Evolutionary conservation across 306 rosid genomes (phyloP), one percentile per base, ranked within the genome.

Genomic region (Rosa rugosa): DNA sequence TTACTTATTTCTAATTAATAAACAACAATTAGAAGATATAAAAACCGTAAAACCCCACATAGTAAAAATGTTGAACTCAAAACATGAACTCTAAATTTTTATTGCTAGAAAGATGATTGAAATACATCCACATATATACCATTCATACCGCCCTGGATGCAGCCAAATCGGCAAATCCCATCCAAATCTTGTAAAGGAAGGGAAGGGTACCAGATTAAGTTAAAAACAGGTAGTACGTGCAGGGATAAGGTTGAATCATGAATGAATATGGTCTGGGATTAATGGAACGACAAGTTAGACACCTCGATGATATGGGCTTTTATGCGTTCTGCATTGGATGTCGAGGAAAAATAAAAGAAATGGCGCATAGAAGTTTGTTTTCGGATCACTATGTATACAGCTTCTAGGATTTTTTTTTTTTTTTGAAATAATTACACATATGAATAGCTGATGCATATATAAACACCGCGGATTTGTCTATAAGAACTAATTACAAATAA

Each of bases 281-380:
- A 73, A 22, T 74, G 9, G 56, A 40, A 74, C 69, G 69, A 74
- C 78, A 57, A 41, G 10, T 14, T 49, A 7, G 78, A 75, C 71
- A 25, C 57, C 71, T 62, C 45, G 12, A 36, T 44, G 20, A 17
- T 10, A 60, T 62, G 59, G 46, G 42, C 41, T 60, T 0, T 34
- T 75, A 10, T 60, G 45, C 27, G 4, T 62, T 23, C 53, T 41
- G 18, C 34, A 45, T 11, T 5, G 8, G 71, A 27, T 25, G 56
- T 45, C 71, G 57, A 75, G 22, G 71, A 62, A 13, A 27, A 63
- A 27, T 27, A 27, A 63, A 13, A 34, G 3, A 31, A 31, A 31
- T 31, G 34, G 34, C 34, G 34, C 66, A 11, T 23, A 23, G 6
- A 23, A 59, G 23, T 59, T 59, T 23, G 5, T 59, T 23, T 25